Evolutionary conservation across 2,329 filamentous ascomycete species (phyloP).

Genomic region (Sporothrix sp.): DNA sequence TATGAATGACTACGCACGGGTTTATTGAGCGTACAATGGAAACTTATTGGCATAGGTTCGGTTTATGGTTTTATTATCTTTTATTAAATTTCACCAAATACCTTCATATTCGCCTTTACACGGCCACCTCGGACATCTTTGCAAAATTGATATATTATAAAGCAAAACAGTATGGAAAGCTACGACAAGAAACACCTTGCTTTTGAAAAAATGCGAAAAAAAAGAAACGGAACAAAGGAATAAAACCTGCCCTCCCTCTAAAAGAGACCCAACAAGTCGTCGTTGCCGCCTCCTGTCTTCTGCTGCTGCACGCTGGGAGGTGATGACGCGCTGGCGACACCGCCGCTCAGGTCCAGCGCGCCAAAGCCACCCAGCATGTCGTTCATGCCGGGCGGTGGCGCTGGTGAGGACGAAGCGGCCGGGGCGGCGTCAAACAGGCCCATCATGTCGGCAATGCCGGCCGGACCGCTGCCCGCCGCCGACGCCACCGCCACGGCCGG

Average conservation of each 20-base stretch:
- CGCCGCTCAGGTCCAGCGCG: slow-evolving; percentile 61
- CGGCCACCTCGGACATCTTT: too few species aligned
- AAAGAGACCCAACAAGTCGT: slow-evolving; percentile 53
- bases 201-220: slow-evolving; percentile 1
- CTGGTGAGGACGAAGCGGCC: slow-evolving; percentile 27
- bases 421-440: slow-evolving; percentile 60
- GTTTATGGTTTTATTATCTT: too few species aligned
- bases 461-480: slow-evolving; percentile 24
- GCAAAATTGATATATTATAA: too few species aligned
- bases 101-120: too few species aligned
- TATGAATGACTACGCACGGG: neutral
- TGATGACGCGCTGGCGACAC: slow-evolving; percentile 48
- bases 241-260: slow-evolving; percentile 23
- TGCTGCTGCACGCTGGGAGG: slow-evolving; percentile 44
- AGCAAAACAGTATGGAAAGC: too few species aligned
- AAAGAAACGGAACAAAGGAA: neutral
- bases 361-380: slow-evolving; percentile 89
- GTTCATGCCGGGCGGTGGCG: slow-evolving; percentile 50
- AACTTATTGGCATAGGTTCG: too few species aligned
- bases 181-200: slow-evolving; percentile 1
- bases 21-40: neutral
- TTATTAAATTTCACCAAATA: too few species aligned
- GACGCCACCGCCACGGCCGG: slow-evolving; percentile 31
- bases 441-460: slow-evolving; percentile 54
- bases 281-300: slow-evolving; percentile 30